Conservation (phyloP, 805 yeast species). For the Candida corydali region DNA sequence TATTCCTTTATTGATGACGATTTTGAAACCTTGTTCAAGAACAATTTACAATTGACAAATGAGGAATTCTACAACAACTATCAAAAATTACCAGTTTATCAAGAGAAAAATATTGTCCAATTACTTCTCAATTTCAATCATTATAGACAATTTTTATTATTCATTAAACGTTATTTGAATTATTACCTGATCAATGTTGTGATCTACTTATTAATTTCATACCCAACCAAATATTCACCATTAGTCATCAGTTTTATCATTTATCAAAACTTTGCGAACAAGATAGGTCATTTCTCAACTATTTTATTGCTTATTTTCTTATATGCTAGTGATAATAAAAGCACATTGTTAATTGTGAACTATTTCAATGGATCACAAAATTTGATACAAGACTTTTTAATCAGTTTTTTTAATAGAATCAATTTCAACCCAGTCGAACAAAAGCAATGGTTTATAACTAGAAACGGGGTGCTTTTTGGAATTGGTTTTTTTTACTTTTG, state of each 20-base stretch:
- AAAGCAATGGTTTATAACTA: conserved; percentile 46
- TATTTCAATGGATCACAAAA: conserved; percentile 45
- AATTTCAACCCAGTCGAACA: conserved; percentile 41
- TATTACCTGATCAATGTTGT: conserved; percentile 18
- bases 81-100: conserved; percentile 10
- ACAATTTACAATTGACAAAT: conserved; percentile 38
- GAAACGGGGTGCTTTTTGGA: conserved; percentile 55
- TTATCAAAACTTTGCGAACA: conserved; percentile 39
- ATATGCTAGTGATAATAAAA: conserved; percentile 29
- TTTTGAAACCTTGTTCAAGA: conserved; percentile 37
- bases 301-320: conserved; percentile 30
- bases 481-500: conserved; percentile 47
- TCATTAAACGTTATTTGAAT: conserved; percentile 20
- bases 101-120: background rate
- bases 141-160: conserved; percentile 17
- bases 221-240: conserved; percentile 31
- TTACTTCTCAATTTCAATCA: conserved; percentile 9
- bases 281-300: conserved; percentile 46
- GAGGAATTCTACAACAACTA: conserved; percentile 13
- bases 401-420: conserved; percentile 47
- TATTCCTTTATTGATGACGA: conserved; percentile 29
- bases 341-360: conserved; percentile 34
- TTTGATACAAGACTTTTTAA: conserved; percentile 42
- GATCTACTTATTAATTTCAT: background rate
- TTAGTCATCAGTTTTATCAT: conserved; percentile 40